Conservation (phyloP, 148 eudicot genomes). For the Simmondsia chinensis region DNA sequence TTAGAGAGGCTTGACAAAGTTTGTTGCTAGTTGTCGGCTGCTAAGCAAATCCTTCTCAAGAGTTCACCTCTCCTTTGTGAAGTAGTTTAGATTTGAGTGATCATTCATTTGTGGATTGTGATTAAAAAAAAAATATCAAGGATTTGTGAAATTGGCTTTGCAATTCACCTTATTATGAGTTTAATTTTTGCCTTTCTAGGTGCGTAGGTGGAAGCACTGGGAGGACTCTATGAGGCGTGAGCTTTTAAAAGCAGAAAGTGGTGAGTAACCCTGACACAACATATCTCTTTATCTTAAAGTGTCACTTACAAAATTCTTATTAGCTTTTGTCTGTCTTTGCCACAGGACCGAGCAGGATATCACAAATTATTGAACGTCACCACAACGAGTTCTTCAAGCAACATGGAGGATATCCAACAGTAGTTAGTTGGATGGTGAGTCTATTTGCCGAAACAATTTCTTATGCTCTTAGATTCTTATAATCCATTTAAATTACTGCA, state of each 20-base stretch:
- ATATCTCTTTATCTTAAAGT: background rate
- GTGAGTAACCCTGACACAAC: constrained; percentile 10
- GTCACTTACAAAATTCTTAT: background rate
- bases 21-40: too few relatives aligned
- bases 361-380: constrained; percentile 20
- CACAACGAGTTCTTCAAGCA: constrained; percentile 32
- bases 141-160: background rate
- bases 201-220: constrained; percentile 80
- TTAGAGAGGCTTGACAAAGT: too few relatives aligned
- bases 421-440: constrained; percentile 60
- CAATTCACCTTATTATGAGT: background rate
- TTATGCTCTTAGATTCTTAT: too few relatives aligned
- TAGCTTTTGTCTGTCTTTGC: background rate
- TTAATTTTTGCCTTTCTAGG: constrained; percentile 24
- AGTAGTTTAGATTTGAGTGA: too few relatives aligned
- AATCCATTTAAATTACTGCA: too few relatives aligned
- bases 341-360: constrained; percentile 15
- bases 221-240: constrained; percentile 55
- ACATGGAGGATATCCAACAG: constrained; percentile 31
- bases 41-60: too few relatives aligned
- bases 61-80: too few relatives aligned
- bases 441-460: too few relatives aligned
- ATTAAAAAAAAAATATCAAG: background rate
- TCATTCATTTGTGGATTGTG: background rate
- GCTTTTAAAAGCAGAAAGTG: constrained; percentile 9